These are phyloP conservation scores for Cydonia oblonga DNA, from an alignment of 331 rosid species.

Conservation along the genomic window DNA sequence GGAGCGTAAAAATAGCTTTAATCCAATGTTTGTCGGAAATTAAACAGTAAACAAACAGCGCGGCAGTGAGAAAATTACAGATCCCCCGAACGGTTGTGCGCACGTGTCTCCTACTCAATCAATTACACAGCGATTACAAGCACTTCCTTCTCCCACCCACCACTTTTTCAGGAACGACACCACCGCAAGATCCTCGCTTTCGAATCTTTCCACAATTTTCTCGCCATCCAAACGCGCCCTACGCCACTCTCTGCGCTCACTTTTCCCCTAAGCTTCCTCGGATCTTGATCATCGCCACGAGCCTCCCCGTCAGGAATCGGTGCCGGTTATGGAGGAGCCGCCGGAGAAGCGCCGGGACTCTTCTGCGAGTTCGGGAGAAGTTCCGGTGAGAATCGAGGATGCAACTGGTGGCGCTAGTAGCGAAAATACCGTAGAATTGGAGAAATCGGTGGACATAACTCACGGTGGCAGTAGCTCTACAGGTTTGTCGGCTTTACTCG, in stretches of 20 bases:
- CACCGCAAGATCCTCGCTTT: background rate
- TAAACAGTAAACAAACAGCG: background rate
- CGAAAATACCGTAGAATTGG: conserved; percentile 20
- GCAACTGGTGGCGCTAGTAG: conserved; percentile 13
- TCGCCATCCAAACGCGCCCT: background rate
- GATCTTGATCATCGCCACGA: no score
- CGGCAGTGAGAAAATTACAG: background rate
- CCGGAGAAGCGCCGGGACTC: conserved; percentile 23
- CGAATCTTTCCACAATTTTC: background rate
- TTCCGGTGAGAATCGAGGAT: conserved; percentile 14
- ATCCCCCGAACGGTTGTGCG: background rate
- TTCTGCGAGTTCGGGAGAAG: conserved; percentile 31
- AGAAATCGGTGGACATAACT: background rate
- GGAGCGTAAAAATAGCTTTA: background rate
- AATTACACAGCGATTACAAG: background rate
- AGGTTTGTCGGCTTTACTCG: conserved; percentile 23
- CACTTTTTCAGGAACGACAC: background rate
- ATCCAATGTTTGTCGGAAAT: background rate
- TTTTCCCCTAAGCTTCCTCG: background rate
- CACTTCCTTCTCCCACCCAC: background rate
- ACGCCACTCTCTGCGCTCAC: background rate
- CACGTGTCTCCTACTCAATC: conserved; percentile 6
- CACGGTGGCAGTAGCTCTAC: conserved; percentile 26
- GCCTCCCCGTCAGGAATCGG: no score
- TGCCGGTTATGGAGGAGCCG: conserved; percentile 40